phyloP scores from a whole-genome alignment of 2,329 filamentous ascomycete species.

The Ustulina deusta region DNA sequence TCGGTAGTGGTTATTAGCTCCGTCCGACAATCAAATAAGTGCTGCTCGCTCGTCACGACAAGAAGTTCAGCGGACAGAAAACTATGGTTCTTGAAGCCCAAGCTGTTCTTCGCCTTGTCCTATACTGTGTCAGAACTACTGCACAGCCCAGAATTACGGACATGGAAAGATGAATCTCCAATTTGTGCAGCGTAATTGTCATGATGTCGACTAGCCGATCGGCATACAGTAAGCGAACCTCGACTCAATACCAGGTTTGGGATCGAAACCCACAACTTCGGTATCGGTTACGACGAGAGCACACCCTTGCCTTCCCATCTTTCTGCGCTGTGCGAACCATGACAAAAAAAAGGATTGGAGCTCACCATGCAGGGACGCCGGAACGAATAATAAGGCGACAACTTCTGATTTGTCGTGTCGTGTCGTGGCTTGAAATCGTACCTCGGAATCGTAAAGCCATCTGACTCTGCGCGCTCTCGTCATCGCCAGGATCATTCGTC shows the following conservation, averaged over 20 bases:
- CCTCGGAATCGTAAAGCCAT: conserved; percentile 1
- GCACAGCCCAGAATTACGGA: neutral
- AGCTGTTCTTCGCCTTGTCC: neutral
- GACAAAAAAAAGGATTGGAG: neutral
- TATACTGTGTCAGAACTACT: neutral
- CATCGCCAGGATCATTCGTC: conserved; percentile 14
- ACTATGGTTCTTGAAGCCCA: neutral
- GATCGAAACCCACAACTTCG: conserved; percentile 9
- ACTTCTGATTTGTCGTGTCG: conserved; percentile 8
- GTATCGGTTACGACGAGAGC: conserved; percentile 15
- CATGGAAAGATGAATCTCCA: neutral
- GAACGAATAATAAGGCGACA: neutral
- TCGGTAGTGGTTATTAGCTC: neutral
- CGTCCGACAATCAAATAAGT: neutral
- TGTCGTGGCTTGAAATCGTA: neutral
- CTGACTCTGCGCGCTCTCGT: neutral
- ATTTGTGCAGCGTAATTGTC: conserved; percentile 29
- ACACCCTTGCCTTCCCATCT: neutral
- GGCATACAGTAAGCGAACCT: conserved; percentile 31
- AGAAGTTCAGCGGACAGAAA: neutral
- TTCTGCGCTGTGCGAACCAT: neutral
- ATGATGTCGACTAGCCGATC: conserved; percentile 8
- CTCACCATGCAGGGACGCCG: neutral
- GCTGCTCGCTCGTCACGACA: neutral
- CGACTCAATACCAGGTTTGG: neutral